Conservation (phyloP, 2,329 filamentous ascomycete genomes). For the Exophiala phaeomuriformis region DNA sequence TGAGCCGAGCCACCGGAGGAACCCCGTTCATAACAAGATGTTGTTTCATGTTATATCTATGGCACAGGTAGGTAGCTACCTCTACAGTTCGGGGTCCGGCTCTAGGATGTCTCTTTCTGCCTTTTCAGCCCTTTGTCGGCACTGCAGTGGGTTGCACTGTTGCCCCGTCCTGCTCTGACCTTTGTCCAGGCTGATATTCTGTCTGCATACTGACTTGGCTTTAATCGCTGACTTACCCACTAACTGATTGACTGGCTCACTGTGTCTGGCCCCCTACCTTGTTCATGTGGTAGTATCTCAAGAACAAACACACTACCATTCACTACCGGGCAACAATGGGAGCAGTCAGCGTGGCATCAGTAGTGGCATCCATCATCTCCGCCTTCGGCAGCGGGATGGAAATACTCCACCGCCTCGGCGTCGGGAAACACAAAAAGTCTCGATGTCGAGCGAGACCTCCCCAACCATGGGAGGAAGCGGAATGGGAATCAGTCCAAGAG, state of each 20-base stretch:
- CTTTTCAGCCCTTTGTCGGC: no score
- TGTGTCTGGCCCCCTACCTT: neutral
- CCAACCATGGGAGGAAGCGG: conserved; percentile 22
- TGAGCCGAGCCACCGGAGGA: no score
- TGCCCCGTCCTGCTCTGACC: no score
- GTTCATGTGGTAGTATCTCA: neutral
- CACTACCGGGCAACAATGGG: conserved; percentile 8
- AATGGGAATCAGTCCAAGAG: conserved; percentile 21
- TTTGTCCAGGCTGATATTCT: no score
- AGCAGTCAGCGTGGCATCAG: conserved; percentile 22
- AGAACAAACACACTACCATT: neutral
- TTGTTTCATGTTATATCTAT: no score
- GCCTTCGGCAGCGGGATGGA: conserved; percentile 24
- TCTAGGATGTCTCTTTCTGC: no score
- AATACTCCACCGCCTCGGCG: conserved; percentile 22
- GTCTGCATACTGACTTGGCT: no score
- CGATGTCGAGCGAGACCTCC: conserved; percentile 13
- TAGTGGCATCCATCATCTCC: conserved; percentile 26
- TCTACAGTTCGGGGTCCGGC: no score
- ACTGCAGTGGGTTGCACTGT: no score
- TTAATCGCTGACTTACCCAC: no score
- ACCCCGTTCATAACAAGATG: no score
- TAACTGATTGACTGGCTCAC: neutral
- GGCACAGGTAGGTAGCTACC: no score
- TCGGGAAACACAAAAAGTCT: conserved; percentile 17